Evolutionary conservation across 2,329 filamentous ascomycete genomes (phyloP).

Genomic region (Aspergillus felis): DNA sequence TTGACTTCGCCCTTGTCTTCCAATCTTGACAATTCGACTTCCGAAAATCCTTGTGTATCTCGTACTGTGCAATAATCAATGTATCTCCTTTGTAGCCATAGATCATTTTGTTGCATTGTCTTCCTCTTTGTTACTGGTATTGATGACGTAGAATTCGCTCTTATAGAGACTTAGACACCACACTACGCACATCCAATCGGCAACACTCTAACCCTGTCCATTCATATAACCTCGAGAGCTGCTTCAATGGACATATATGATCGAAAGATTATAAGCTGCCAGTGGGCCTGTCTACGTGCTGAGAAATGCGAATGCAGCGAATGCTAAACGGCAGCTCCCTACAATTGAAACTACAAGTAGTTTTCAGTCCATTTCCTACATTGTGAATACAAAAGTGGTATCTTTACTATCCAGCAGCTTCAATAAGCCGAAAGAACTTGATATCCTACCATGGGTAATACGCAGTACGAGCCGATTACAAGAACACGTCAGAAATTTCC

Average conservation of each 20-base stretch:
- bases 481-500: constrained; percentile 10
- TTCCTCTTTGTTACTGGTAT: not conserved
- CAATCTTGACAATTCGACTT: constrained; percentile 25
- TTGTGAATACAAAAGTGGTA: not conserved
- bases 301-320: not conserved
- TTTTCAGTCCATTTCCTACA: not conserved
- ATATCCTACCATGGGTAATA: not conserved
- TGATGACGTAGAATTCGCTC: not conserved
- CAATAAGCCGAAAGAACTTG: not conserved
- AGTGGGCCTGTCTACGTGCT: not conserved
- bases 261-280: not conserved
- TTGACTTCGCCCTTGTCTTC: constrained; percentile 23
- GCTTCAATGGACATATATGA: not conserved
- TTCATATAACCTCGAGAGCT: not conserved
- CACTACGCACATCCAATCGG: not conserved
- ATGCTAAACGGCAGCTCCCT: not conserved
- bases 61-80: constrained; percentile 45
- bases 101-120: constrained; percentile 22
- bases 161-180: not conserved
- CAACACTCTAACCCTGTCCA: not conserved
- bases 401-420: not conserved
- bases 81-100: constrained; percentile 42
- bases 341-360: not conserved
- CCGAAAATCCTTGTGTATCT: constrained; percentile 37
- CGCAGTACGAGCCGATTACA: constrained; percentile 3